phyloP scores from a whole-genome alignment of 2,329 filamentous ascomycete genomes.

The Endoconidiophora laricicola region DNA sequence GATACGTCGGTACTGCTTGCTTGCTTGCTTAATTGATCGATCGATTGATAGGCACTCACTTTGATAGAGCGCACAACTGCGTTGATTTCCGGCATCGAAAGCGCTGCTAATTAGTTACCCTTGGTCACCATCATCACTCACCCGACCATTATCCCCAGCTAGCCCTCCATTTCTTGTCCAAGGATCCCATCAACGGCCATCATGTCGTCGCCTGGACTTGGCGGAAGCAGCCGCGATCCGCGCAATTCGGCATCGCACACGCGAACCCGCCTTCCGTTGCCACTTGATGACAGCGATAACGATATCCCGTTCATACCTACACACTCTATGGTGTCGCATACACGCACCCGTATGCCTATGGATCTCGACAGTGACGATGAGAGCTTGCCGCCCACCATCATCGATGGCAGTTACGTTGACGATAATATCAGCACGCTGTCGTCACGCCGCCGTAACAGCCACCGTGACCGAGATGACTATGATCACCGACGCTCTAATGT shows the following conservation, averaged over 20 bases:
- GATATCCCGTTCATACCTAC: slow-evolving; percentile 7
- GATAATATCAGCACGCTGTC: slow-evolving; percentile 7
- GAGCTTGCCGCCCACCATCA: slow-evolving; percentile 1
- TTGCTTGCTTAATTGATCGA: no score
- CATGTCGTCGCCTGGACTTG: slow-evolving; percentile 8
- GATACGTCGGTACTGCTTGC: no score
- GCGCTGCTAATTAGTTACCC: no score
- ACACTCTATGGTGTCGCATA: slow-evolving; percentile 10
- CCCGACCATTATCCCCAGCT: no score
- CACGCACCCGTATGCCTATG: slow-evolving; percentile 10
- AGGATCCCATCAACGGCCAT: no score
- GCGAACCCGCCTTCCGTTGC: slow-evolving; percentile 7
- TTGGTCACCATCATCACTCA: no score
- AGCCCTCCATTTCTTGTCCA: no score
- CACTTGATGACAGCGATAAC: slow-evolving; percentile 11
- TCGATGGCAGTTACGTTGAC: slow-evolving; percentile 9
- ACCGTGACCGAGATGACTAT: background rate
- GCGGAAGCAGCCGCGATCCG: slow-evolving; percentile 2
- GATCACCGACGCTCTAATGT: no score
- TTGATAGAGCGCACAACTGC: no score
- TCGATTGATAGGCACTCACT: no score
- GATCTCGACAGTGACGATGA: slow-evolving; percentile 12
- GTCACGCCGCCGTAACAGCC: background rate
- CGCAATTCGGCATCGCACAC: slow-evolving; percentile 10
- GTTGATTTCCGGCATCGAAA: no score